Percentiles rank a stretch among this genome's conserved stretches.
Evolutionary conservation across 2,329 filamentous ascomycete genomes (phyloP).

Genomic region (Colletotrichum eremochloae): DNA sequence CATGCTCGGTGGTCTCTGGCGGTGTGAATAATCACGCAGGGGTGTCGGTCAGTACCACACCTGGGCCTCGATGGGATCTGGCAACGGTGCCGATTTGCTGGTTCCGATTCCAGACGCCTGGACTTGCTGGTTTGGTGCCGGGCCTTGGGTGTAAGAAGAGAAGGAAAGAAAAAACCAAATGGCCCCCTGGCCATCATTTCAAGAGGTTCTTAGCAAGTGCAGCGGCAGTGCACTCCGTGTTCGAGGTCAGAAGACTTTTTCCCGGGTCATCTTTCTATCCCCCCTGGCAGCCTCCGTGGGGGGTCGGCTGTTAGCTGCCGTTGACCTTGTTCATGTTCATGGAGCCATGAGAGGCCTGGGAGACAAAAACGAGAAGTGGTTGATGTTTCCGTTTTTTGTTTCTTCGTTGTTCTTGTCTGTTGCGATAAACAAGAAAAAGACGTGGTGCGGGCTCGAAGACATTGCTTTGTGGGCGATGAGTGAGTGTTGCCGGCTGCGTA

Average conservation of each 20-base stretch:
- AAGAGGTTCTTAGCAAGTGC: slow-evolving; percentile 26
- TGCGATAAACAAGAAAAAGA: background rate
- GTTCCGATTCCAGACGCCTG: slow-evolving; percentile 31
- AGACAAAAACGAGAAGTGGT: background rate
- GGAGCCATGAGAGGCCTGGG: slow-evolving; percentile 12
- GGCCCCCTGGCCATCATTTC: slow-evolving; percentile 4
- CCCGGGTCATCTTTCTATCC: slow-evolving; percentile 18
- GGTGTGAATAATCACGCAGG: slow-evolving; percentile 41
- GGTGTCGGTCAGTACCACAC: slow-evolving; percentile 19
- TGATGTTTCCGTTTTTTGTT: background rate
- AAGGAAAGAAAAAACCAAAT: background rate
- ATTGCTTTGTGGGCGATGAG: background rate
- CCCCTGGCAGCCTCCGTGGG: slow-evolving; percentile 31
- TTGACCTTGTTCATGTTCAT: background rate
- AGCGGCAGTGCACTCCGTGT: slow-evolving; percentile 23
- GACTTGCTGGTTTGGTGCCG: slow-evolving; percentile 33
- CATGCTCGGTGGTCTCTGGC: slow-evolving; percentile 7
- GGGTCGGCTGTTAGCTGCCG: slow-evolving; percentile 29
- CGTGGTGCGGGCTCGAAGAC: background rate
- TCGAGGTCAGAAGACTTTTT: slow-evolving; percentile 30
- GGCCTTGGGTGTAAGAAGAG: background rate
- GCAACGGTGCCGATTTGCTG: slow-evolving; percentile 41
- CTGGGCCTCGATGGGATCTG: slow-evolving; percentile 34
- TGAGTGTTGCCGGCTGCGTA: background rate
- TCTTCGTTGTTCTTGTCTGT: no score